phyloP scores from a whole-genome alignment of 208 protist genomes.

The Acanthamoeba royreba region DNA sequence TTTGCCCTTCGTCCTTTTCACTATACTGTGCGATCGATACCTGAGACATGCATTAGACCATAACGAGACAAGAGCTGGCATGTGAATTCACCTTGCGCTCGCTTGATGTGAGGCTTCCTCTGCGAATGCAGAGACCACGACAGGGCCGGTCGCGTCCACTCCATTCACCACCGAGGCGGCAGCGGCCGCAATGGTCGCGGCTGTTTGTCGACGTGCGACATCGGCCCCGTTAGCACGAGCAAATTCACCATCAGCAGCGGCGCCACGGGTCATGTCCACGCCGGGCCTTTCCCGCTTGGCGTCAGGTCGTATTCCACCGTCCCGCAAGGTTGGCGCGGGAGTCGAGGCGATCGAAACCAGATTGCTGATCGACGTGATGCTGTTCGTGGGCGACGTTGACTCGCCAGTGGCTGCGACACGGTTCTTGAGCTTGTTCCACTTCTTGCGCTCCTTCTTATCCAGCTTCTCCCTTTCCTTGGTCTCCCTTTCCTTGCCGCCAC shows the following conservation, averaged over 20 bases:
- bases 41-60: neutral
- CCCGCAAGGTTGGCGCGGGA: too few relatives aligned
- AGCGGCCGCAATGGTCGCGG: neutral
- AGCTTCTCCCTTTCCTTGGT: neutral
- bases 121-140: neutral
- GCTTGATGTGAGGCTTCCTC: neutral
- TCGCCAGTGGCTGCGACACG: neutral
- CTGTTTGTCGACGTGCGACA: neutral
- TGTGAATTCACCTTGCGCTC: neutral
- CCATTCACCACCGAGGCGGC: neutral
- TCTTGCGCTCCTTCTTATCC: neutral
- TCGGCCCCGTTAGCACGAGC: neutral
- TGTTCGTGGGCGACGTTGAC: neutral
- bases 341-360: neutral
- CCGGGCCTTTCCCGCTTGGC: too few relatives aligned
- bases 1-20: neutral
- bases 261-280: too few relatives aligned
- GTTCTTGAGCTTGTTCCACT: constrained; percentile 7
- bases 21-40: neutral
- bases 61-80: too few relatives aligned
- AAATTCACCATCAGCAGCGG: too few relatives aligned
- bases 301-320: too few relatives aligned
- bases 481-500: neutral
- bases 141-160: neutral
- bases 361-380: neutral